A percentile compares a stretch with the other conserved stretches of the same genome.
phyloP scores from a whole-genome alignment of 805 yeast genomes.

The Monosporozyma yasuniensis region DNA sequence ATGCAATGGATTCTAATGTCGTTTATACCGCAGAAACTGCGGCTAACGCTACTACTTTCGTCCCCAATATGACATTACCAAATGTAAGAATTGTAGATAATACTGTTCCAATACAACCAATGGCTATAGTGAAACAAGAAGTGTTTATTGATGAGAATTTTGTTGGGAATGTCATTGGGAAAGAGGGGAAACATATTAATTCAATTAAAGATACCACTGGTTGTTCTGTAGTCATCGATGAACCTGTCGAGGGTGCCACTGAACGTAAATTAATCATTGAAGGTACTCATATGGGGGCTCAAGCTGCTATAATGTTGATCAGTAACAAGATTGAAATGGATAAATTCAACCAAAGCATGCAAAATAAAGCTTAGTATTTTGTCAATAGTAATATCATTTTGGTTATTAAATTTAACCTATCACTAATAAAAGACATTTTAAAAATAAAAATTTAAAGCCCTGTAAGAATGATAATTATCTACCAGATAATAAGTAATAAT shows the following conservation, averaged over 20 bases:
- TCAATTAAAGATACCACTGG: conserved; percentile 71
- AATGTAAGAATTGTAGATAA: conserved; percentile 20
- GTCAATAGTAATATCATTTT: too few species aligned
- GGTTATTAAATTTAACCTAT: too few species aligned
- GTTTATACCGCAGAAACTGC: conserved; percentile 22
- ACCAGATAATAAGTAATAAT: background rate
- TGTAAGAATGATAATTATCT: background rate
- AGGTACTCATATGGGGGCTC: conserved; percentile 60
- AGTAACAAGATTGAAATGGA: conserved; percentile 65
- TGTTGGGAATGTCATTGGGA: conserved; percentile 81
- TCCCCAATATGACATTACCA: conserved; percentile 21
- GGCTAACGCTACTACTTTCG: conserved; percentile 21
- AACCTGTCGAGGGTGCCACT: conserved; percentile 41
- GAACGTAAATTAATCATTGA: conserved; percentile 60
- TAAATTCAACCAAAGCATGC: conserved; percentile 36
- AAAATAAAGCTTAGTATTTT: conserved; percentile 2
- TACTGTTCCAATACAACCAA: conserved; percentile 19
- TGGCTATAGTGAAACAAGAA: conserved; percentile 48
- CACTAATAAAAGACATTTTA: background rate
- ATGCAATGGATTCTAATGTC: conserved; percentile 1
- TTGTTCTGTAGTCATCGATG: conserved; percentile 63
- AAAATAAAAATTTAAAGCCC: background rate
- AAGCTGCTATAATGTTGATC: conserved; percentile 62
- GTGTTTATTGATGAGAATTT: conserved; percentile 65
- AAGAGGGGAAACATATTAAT: conserved; percentile 73